Evolutionary conservation across 2,329 filamentous ascomycete genomes (phyloP).

Genomic region (Penicillium sp.): DNA sequence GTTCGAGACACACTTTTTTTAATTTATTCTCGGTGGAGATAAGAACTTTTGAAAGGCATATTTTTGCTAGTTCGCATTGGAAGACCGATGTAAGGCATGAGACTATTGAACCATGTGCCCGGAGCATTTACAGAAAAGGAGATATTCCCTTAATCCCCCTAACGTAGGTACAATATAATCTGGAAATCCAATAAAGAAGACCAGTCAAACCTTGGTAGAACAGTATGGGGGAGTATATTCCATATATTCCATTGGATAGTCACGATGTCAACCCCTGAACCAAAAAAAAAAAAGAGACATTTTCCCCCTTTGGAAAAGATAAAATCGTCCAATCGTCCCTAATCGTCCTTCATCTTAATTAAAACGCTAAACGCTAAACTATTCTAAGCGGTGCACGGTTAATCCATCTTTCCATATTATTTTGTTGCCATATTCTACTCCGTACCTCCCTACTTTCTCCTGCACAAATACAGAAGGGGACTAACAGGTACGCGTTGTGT

Average conservation of each 20-base stretch:
- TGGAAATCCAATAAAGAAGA: background rate
- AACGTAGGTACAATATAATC: background rate
- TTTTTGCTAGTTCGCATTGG: background rate
- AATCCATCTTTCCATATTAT: constrained; percentile 2
- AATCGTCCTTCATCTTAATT: constrained; percentile 26
- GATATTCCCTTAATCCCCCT: too few species aligned
- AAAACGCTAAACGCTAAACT: constrained; percentile 21
- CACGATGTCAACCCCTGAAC: constrained; percentile 2
- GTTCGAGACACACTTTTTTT: background rate
- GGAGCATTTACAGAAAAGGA: background rate
- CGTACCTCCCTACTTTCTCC: constrained; percentile 10
- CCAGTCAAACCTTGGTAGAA: background rate
- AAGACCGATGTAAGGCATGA: background rate
- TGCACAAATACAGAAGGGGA: background rate
- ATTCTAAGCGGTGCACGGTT: constrained; percentile 21
- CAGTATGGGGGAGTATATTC: background rate
- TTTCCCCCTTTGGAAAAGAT: background rate
- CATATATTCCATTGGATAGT: background rate
- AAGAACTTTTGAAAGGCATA: background rate
- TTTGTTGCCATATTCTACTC: background rate
- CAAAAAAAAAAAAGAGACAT: background rate
- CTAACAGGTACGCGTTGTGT: background rate
- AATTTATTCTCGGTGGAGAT: background rate
- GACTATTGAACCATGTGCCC: constrained; percentile 9
- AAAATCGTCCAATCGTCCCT: constrained; percentile 8